Conservation (phyloP, 805 yeast species). For the Gaillardinia entomophila region DNA sequence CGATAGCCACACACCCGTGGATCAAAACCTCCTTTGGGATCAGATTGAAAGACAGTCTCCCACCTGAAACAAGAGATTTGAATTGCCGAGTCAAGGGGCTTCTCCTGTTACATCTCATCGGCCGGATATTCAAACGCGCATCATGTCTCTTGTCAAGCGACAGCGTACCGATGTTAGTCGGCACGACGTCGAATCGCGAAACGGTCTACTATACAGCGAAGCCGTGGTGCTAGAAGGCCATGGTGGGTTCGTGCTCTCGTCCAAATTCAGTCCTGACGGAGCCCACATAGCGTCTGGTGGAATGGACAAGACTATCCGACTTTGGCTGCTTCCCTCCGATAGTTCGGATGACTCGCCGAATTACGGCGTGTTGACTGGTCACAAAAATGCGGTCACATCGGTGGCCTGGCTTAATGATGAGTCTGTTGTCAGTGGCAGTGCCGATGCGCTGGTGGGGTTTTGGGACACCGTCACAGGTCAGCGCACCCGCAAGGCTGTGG, state of each 20-base stretch:
- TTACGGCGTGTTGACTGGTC: conserved; percentile 44
- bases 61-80: no score
- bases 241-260: conserved; percentile 46
- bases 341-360: conserved; percentile 23
- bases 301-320: conserved; percentile 42
- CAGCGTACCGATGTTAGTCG: conserved; percentile 16
- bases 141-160: conserved; percentile 31
- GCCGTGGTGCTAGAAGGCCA: conserved; percentile 46
- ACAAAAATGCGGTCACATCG: conserved; percentile 60
- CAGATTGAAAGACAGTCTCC: no score
- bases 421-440: conserved; percentile 45
- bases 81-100: no score
- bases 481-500: conserved; percentile 48
- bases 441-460: conserved; percentile 55
- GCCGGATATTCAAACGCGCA: not conserved
- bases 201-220: conserved; percentile 15
- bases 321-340: conserved; percentile 39
- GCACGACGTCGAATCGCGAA: no score
- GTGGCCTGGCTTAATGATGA: conserved; percentile 50
- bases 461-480: conserved; percentile 60
- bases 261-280: conserved; percentile 50
- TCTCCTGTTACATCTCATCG: no score
- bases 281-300: conserved; percentile 57
- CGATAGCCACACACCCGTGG: no score
- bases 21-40: no score